phyloP scores from a whole-genome alignment of 78 protist genomes.

The Dictyostelium discoideum region DNA sequence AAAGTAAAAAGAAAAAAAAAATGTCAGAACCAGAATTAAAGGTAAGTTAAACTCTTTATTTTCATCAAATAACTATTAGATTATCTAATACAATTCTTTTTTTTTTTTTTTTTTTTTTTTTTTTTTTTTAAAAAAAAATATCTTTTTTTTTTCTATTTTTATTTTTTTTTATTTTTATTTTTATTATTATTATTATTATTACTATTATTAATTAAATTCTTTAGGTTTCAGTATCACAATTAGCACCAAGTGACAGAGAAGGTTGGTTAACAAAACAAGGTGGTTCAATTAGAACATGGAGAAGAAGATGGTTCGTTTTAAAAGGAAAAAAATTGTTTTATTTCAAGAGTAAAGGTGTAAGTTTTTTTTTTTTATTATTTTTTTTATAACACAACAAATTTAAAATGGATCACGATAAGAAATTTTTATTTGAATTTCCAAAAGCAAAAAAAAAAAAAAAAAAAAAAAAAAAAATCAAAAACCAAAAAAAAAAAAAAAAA shows the following conservation, averaged over 20 bases:
- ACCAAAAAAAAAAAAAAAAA: too few species aligned
- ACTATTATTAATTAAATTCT: background rate
- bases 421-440: background rate
- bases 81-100: background rate
- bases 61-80: background rate
- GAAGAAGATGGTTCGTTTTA: slow-evolving; percentile 84
- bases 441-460: background rate
- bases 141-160: background rate
- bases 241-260: slow-evolving; percentile 83
- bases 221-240: slow-evolving; percentile 63
- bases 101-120: too few species aligned
- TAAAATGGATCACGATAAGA: background rate
- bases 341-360: slow-evolving; percentile 71
- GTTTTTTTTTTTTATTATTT: background rate
- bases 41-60: background rate
- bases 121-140: background rate
- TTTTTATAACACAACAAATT: background rate
- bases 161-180: background rate
- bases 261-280: slow-evolving; percentile 89
- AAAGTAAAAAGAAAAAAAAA: background rate
- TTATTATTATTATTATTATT: too few species aligned
- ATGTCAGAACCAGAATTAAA: slow-evolving; percentile 15
- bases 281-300: slow-evolving; percentile 86
- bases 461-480: too few species aligned
- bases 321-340: slow-evolving; percentile 81